Evolutionary conservation across 305 asterid genomes (phyloP).

Genomic region (Lippia alba): DNA sequence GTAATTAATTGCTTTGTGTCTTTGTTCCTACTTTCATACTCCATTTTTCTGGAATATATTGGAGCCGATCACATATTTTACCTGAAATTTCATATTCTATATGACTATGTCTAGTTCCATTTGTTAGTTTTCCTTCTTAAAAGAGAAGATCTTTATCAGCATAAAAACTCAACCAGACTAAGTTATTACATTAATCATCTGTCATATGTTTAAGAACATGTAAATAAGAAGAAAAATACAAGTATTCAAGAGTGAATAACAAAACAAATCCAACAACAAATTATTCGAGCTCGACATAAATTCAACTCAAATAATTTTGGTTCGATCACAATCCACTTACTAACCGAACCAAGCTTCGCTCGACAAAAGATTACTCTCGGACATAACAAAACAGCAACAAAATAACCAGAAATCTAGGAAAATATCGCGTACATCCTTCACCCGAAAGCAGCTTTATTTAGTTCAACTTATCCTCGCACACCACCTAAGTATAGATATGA

Average conservation of each 20-base stretch:
- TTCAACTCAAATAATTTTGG: too few species aligned
- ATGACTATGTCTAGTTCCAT: not conserved
- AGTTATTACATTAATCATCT: not conserved
- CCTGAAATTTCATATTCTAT: too few species aligned
- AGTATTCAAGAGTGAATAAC: too few species aligned
- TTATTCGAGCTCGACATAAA: not conserved
- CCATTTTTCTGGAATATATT: not conserved
- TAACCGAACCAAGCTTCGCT: too few species aligned
- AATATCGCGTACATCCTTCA: not conserved
- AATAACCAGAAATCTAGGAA: not conserved
- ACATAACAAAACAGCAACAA: slow-evolving; percentile 3
- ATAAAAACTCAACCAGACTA: not conserved
- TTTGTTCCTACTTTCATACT: not conserved
- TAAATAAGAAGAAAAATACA: too few species aligned
- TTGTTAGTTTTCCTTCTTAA: not conserved
- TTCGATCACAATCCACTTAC: too few species aligned
- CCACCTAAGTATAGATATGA: slow-evolving; percentile 59
- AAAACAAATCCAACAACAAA: too few species aligned
- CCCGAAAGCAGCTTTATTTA: not conserved
- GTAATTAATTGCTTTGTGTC: not conserved
- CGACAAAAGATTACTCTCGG: too few species aligned
- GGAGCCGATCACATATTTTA: too few species aligned
- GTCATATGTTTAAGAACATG: not conserved
- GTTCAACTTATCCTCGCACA: not conserved
- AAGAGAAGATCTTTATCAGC: not conserved